These are phyloP conservation scores for Pachysandra terminalis DNA, from an alignment of 164 flowering plant genomes.

Conservation along the genomic window DNA sequence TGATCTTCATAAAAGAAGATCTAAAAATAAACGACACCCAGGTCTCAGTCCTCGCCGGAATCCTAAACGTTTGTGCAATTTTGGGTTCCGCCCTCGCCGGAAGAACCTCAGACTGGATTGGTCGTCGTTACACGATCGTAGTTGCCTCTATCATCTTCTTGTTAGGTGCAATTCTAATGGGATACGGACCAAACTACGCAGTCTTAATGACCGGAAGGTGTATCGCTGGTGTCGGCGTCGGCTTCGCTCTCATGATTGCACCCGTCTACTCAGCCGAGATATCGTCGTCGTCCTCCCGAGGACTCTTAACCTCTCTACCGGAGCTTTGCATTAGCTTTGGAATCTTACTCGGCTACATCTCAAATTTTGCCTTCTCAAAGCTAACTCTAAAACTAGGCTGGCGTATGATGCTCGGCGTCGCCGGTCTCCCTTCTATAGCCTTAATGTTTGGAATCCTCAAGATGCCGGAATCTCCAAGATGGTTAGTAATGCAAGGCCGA, in stretches of 20 bases:
- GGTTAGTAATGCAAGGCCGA: constrained; percentile 25
- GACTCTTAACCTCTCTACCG: constrained; percentile 23
- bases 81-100: constrained; percentile 24
- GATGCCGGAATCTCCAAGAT: constrained; percentile 16
- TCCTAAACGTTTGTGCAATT: constrained; percentile 22
- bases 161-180: constrained; percentile 27
- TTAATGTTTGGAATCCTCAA: too few relatives aligned
- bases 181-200: constrained; percentile 21
- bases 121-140: constrained; percentile 31
- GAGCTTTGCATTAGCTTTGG: constrained; percentile 27
- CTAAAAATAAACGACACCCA: constrained; percentile 20
- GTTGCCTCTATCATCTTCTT: constrained; percentile 26
- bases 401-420: too few relatives aligned
- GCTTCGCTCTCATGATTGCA: constrained; percentile 33
- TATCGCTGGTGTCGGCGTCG: constrained; percentile 28
- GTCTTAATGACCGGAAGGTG: constrained; percentile 27
- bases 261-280: constrained; percentile 33
- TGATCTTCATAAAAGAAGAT: constrained; percentile 30
- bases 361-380: constrained; percentile 20
- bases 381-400: constrained; percentile 3
- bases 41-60: constrained; percentile 23
- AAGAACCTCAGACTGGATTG: constrained; percentile 23
- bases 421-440: too few relatives aligned
- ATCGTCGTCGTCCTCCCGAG: constrained; percentile 15
- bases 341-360: constrained; percentile 25